Conservation (phyloP, 805 yeast genomes). For the Suhomyces tanzawaensis region DNA sequence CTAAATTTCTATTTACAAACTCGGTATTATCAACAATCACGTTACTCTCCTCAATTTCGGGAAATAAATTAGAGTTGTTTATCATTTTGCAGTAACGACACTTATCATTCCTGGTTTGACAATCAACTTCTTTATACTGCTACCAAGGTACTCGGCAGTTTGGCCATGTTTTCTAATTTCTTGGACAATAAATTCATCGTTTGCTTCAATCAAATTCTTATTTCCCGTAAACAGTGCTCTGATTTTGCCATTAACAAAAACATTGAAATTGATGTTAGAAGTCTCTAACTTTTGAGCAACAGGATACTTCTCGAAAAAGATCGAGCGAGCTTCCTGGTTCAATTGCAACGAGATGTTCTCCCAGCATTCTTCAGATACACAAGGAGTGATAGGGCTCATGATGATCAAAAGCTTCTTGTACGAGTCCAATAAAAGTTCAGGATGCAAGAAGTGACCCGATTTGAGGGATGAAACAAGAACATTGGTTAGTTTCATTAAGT, state of each 20-base stretch:
- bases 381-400: slow-evolving; percentile 80
- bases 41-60: no score
- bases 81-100: slow-evolving; percentile 30
- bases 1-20: slow-evolving; percentile 11
- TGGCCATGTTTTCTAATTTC: slow-evolving; percentile 19
- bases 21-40: no score
- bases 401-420: slow-evolving; percentile 55
- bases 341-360: slow-evolving; percentile 38
- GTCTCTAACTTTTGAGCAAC: slow-evolving; percentile 37
- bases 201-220: slow-evolving; percentile 34
- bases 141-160: slow-evolving; percentile 14
- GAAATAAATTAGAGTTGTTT: no score
- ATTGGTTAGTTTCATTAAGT: slow-evolving; percentile 80
- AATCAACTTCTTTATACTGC: slow-evolving; percentile 51
- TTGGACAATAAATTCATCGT: slow-evolving; percentile 35
- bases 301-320: slow-evolving; percentile 71
- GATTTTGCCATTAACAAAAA: slow-evolving; percentile 75
- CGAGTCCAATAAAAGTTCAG: slow-evolving; percentile 45
- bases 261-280: slow-evolving; percentile 42
- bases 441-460: slow-evolving; percentile 27
- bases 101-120: slow-evolving; percentile 51
- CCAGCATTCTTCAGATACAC: slow-evolving; percentile 80
- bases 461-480: slow-evolving; percentile 40
- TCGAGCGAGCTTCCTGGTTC: slow-evolving; percentile 41
- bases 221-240: slow-evolving; percentile 43